Base-by-base conservation (phyloP, 2,329 filamentous ascomycete species). In the Penicillium sp. region DNA sequence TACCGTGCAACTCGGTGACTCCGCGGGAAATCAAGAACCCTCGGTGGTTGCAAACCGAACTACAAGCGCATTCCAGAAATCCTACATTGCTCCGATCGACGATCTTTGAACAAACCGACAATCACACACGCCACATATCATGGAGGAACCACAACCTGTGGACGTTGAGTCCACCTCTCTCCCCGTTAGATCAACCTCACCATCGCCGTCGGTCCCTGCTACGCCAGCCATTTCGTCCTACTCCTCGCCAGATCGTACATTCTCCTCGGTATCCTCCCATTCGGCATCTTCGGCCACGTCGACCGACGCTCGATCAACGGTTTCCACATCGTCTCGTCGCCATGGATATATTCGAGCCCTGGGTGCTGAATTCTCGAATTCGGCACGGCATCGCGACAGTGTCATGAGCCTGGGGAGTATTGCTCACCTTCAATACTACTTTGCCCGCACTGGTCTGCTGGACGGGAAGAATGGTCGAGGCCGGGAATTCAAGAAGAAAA, bases 321-420 rank as follows among this genome's bases (percentile, higher is more conserved):
- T 66, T 13, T 68, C 67, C 26, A 57, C 59, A 23, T 63, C 65
- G 9, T 62, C 66, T 9, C 67, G 79, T 43, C 75, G 85, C 54
- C 77, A 88, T 45, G 89, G 89, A 29, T 95, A 90, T 67, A 85
- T 93, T 68, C 78, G 89, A 33, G 88, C 89, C 1, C 84, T 88
- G 60, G 85, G 82, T 37, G 93, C 85, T 35, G 78, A 88, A 56
- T 98, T 96, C 62, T 86, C 92, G 16, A 84, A 85, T 42, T 95
- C 89, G 39, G 92, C 92, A 31, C 81, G 80, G 59, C 87, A 87
- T 34, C 77, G 92, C 47, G 90, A 98, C 63, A 95, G 89, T 60
- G 92, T 98, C 49, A 83, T 96, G 78, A 95, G 87, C 58, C 69
- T 98, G 45, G 92, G 92, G 37, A 95, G 89, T 65, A 98, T 98